Evolutionary conservation across 1,139 yeast species (phyloP), one percentile per base, ranked within the genome.

Genomic region (Hansenula lynferdii): DNA sequence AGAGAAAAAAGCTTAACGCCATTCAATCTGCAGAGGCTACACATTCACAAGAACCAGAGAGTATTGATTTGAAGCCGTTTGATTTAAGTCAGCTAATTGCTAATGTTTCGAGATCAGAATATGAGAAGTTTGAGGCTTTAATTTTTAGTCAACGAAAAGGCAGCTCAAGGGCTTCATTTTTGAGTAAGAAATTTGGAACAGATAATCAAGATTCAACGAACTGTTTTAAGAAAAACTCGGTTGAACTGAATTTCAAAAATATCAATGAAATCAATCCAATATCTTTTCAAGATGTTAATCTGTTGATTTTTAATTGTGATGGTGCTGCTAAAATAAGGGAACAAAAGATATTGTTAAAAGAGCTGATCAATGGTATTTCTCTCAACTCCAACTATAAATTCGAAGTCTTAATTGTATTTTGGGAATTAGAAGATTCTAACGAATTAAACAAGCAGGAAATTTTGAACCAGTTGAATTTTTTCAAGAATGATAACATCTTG

Each of bases 271-370:
- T 49, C 14, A 42, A 44, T 26, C 45, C 53, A 6, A 34, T 27
- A 9, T 21, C 21, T 1, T 51, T 58, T 24, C 48, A 47, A 10
- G 47, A 60, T 39, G 46, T 59, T 0, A 64, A 62, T 36, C 24
- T 64, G 6, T 38, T 65, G 9, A 50, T 65, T 5, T 65, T 64
- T 41, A 65, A 63, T 40, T 55, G 66, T 16, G 65, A 67, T 39
- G 66, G 63, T 3, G 55, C 63, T 6, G 55, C 53, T 44, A 58
- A 57, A 37, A 31, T 61, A 24, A 56, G 53, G 28, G 54, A 54
- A 17, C 66, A 64, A 35, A 64, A 60, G 17, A 54, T 53, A 26
- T 50, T 55, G 17, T 40, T 65, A 29, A 56, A 53, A 16, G 65
- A 62, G 31, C 40, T 65, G 19, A 43, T 62, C 4, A 53, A 60